phyloP scores from a whole-genome alignment of 805 yeast species.

The Metschnikowia reukaufii region DNA sequence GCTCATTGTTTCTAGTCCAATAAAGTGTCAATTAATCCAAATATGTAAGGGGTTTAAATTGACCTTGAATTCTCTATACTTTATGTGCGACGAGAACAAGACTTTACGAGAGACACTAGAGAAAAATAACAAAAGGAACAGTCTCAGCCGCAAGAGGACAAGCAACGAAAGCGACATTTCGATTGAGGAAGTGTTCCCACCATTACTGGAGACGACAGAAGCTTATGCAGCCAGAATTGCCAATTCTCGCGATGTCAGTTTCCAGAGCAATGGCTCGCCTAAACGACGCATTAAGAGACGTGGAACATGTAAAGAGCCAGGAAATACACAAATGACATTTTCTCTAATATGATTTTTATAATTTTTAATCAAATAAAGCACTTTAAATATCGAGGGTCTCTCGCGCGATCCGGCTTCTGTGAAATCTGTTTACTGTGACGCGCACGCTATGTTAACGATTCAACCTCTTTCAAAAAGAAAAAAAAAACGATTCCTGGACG shows the following conservation, averaged over 20 bases:
- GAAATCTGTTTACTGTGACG: no score
- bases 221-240: background rate
- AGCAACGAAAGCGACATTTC: background rate
- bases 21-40: background rate
- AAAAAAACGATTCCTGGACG: no score
- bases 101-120: no score
- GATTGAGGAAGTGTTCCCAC: no score
- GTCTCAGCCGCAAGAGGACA: background rate
- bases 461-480: no score
- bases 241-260: background rate
- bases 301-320: background rate
- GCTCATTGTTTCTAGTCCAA: background rate
- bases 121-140: no score
- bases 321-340: no score
- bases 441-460: no score
- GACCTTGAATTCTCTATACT: background rate
- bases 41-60: background rate
- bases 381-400: no score
- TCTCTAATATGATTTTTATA: no score
- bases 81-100: background rate
- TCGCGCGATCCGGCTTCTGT: no score
- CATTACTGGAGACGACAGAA: background rate
- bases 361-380: no score
- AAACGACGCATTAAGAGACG: background rate
- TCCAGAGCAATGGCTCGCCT: background rate